These are phyloP conservation scores for Thraustotheca clavata DNA, from an alignment of 352 stramenopile genomes.

Conservation along the genomic window DNA sequence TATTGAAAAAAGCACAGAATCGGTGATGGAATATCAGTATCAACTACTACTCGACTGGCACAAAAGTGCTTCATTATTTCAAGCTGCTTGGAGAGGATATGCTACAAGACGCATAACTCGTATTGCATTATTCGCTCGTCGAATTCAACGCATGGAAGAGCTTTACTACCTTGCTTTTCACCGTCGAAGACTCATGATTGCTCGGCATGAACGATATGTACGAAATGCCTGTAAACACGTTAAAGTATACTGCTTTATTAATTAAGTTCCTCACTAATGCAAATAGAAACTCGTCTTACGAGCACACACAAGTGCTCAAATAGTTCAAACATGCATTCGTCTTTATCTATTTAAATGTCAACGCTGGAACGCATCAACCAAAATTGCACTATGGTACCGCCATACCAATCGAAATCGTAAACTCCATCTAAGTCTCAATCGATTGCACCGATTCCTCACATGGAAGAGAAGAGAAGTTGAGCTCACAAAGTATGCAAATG, in stretches of 20 bases:
- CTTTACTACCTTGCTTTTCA: constrained; percentile 8
- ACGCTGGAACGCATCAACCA: constrained; percentile 2
- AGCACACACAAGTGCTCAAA: neutral
- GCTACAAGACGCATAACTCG: neutral
- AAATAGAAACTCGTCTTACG: constrained; percentile 1
- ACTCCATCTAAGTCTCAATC: neutral
- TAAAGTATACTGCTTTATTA: neutral
- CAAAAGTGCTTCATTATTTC: neutral
- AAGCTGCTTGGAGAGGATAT: constrained; percentile 8
- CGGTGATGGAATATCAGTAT: constrained; percentile 2
- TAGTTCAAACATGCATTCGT: neutral
- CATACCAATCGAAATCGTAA: neutral
- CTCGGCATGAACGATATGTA: neutral
- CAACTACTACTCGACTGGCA: constrained; percentile 12
- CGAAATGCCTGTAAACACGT: neutral
- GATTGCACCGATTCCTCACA: constrained; percentile 11
- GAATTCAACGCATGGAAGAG: neutral
- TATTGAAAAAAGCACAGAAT: neutral
- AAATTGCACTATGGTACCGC: constrained; percentile 9
- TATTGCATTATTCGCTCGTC: neutral
- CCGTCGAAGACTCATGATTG: neutral
- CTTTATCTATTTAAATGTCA: constrained; percentile 17
- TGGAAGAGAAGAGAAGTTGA: constrained; percentile 1
- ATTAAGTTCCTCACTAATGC: neutral
- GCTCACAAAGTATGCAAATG: neutral